phyloP scores from a whole-genome alignment of 2,329 filamentous ascomycete species.

The Cladophialophora yegresii region DNA sequence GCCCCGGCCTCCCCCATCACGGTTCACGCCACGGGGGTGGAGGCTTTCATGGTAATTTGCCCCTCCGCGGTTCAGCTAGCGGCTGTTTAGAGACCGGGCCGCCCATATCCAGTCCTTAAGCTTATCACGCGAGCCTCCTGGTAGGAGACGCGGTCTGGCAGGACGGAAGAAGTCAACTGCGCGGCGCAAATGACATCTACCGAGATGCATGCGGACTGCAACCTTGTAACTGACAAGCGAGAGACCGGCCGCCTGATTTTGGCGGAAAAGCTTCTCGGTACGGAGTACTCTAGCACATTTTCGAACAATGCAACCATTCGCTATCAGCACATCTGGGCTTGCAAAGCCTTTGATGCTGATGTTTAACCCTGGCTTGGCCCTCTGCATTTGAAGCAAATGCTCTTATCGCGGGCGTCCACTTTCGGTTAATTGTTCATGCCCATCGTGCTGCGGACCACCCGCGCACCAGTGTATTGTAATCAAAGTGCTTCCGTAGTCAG shows the following conservation, averaged over 20 bases:
- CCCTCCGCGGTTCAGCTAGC: neutral
- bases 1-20: neutral
- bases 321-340: neutral
- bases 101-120: neutral
- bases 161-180: neutral
- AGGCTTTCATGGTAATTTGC: neutral
- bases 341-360: neutral
- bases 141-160: neutral
- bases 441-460: neutral
- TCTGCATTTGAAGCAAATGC: neutral
- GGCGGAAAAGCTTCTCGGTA: slow-evolving; percentile 1
- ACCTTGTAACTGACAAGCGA: slow-evolving; percentile 4
- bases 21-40: slow-evolving; percentile 1
- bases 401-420: neutral
- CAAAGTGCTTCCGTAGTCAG: neutral
- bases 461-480: neutral
- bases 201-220: slow-evolving; percentile 1
- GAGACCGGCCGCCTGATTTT: slow-evolving; percentile 5
- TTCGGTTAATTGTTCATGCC: neutral
- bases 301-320: neutral
- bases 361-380: neutral
- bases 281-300: neutral
- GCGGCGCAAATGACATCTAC: neutral
- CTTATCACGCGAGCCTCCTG: neutral
- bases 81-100: slow-evolving; percentile 2